Conservation (phyloP, 1,284 basidiomycete genomes). For the Microbotryum lychnidis-dioicae region DNA sequence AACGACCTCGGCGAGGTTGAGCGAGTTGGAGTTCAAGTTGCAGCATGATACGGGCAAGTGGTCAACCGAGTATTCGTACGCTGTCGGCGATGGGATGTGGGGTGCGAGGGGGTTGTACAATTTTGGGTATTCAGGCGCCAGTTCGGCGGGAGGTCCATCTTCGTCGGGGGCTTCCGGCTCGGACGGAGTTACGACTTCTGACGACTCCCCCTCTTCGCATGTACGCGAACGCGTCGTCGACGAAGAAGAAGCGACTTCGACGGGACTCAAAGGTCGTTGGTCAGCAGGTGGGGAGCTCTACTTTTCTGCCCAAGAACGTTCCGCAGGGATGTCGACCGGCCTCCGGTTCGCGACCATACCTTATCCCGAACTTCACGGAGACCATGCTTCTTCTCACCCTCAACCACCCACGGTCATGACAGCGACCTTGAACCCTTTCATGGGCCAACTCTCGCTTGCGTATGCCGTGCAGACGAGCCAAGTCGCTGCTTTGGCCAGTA, state of each 20-base stretch:
- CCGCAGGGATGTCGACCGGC: constrained; percentile 88
- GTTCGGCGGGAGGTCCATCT: not conserved
- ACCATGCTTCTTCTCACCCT: constrained; percentile 48
- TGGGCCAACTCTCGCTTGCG: constrained; percentile 84
- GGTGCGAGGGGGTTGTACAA: constrained; percentile 86
- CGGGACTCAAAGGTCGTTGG: constrained; percentile 73
- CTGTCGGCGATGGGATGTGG: constrained; percentile 86
- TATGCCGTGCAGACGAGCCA: constrained; percentile 81
- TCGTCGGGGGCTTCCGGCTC: too few species aligned
- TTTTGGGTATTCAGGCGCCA: constrained; percentile 57
- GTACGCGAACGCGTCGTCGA: constrained; percentile 2
- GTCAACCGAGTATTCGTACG: constrained; percentile 91
- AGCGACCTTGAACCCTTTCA: constrained; percentile 90
- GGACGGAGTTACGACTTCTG: too few species aligned
- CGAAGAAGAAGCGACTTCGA: constrained; percentile 17
- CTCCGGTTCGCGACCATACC: constrained; percentile 84
- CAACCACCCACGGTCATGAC: constrained; percentile 82
- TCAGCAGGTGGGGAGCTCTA: constrained; percentile 91
- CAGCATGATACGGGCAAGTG: constrained; percentile 89
- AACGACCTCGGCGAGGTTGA: constrained; percentile 41
- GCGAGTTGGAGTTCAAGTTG: constrained; percentile 76
- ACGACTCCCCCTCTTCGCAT: too few species aligned
- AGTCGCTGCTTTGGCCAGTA: constrained; percentile 77
- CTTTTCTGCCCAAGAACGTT: constrained; percentile 83
- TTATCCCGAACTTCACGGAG: constrained; percentile 44